Evolutionary conservation across 176 grass and related monocot species (phyloP), one percentile per base, ranked within the genome.

Genomic region (Melocanna baccifera): DNA sequence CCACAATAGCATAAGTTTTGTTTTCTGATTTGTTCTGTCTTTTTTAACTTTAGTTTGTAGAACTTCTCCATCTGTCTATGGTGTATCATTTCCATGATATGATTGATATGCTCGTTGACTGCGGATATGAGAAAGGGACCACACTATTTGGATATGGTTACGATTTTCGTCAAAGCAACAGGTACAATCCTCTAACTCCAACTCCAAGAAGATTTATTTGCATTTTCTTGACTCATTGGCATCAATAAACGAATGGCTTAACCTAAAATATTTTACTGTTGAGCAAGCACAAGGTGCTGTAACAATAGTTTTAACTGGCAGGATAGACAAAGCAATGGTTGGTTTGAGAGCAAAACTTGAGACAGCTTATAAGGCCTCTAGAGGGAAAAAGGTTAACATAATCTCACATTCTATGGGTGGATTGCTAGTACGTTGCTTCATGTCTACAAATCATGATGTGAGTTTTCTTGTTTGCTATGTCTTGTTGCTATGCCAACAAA

Each of bases 351-450:
- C 79, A 80, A 95, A 98, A 88, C 87, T 98, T 58, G 92, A 95
- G 86, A 93, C 85, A 83, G 92, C 96, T 86, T 98, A 95, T 87
- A 95, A 93, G 64, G 57, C 85, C 69, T 98, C 96, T 56, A 92
- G 91, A 30, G 91, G 91, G 41, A 87, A 82, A 93, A 98, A 93
- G 78, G 89, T 98, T 84, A 95, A 89, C 74, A 80, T 98, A 88
- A 92, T 98, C 58, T 93, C 96, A 22, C 96, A 98, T 86, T 98
- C 96, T 69, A 98, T 98, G 96, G 96, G 96, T 22, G 96, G 96
- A 88, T 87, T 98, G 85, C 93, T 98, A 77, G 87, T 98, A 25
- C 70, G 85, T 66, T 93, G 91, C 87, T 95, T 95, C 91, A 88
- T 95, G 81, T 94, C 96, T 51, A 71, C 93, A 72, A 81, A 98